Evolutionary conservation across 371 early-diverging fungal genomes (phyloP).

Genomic region (Sporodiniella umbellata): DNA sequence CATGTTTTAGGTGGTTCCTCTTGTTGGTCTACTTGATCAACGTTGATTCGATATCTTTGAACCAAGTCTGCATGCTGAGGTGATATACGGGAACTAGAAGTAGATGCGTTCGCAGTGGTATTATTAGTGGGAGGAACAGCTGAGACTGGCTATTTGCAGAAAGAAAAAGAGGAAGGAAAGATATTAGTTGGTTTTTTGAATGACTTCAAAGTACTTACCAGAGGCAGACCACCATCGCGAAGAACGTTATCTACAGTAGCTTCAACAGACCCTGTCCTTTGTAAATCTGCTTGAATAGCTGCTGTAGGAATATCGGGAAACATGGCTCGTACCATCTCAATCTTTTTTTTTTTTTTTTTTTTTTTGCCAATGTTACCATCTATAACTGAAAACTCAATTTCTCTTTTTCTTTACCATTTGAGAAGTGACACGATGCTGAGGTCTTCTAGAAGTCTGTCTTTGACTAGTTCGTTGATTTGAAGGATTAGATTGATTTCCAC

Average conservation of each 20-base stretch:
- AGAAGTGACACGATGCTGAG: slow-evolving; percentile 52
- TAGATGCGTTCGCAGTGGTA: neutral
- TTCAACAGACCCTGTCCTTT: slow-evolving; percentile 85
- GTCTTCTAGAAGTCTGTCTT: slow-evolving; percentile 41
- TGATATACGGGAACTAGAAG: slow-evolving; percentile 14
- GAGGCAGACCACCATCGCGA: slow-evolving; percentile 68
- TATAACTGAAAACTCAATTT: neutral
- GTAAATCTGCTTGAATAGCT: slow-evolving; percentile 82
- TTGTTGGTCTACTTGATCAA: slow-evolving; percentile 24
- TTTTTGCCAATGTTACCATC: neutral
- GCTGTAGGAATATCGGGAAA: slow-evolving; percentile 83
- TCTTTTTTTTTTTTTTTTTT: too few species aligned
- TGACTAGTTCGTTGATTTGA: slow-evolving; percentile 33
- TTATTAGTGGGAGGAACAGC: slow-evolving; percentile 8
- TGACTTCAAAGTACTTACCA: slow-evolving; percentile 41
- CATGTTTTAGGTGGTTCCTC: slow-evolving; percentile 75
- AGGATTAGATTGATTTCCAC: slow-evolving; percentile 33
- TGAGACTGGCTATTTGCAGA: slow-evolving; percentile 14
- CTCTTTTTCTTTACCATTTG: slow-evolving; percentile 50
- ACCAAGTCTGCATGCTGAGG: slow-evolving; percentile 43
- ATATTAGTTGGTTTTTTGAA: neutral
- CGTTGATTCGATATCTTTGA: slow-evolving; percentile 52
- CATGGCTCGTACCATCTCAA: slow-evolving; percentile 77
- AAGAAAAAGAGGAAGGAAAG: neutral
- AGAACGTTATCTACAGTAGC: slow-evolving; percentile 87